A percentile compares a stretch with the other conserved stretches of the same genome.
phyloP scores from a whole-genome alignment of 768 basidiomycete genomes.

The Nidularia pulvinata region DNA sequence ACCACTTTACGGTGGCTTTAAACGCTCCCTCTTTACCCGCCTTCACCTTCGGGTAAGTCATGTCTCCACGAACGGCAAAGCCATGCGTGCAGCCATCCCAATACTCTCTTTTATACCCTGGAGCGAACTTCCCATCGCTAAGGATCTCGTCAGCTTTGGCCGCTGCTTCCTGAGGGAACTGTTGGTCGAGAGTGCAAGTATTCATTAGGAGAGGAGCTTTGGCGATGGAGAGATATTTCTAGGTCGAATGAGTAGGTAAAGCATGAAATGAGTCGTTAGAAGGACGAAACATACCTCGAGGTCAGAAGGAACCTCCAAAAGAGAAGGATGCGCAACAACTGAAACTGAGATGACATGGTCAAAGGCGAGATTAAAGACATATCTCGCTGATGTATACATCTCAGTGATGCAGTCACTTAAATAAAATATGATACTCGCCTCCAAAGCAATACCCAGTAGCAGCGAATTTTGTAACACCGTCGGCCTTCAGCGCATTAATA shows the following conservation, averaged over 20 bases:
- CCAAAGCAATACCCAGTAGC: constrained; percentile 75
- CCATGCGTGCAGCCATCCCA: constrained; percentile 31
- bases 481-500: constrained; percentile 50
- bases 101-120: constrained; percentile 10
- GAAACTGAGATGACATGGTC: constrained; percentile 47
- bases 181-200: constrained; percentile 51
- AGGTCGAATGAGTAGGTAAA: background rate
- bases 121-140: constrained; percentile 16
- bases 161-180: constrained; percentile 48
- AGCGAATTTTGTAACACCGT: constrained; percentile 58
- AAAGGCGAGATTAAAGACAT: constrained; percentile 63
- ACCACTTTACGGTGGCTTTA: constrained; percentile 47
- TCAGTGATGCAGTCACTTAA: background rate
- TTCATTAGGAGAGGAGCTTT: constrained; percentile 68
- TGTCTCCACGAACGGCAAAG: constrained; percentile 42
- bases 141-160: constrained; percentile 48
- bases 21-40: constrained; percentile 57
- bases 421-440: constrained; percentile 33
- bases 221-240: constrained; percentile 47
- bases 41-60: constrained; percentile 39
- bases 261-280: background rate
- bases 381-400: constrained; percentile 34
- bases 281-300: constrained; percentile 42
- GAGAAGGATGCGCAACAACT: constrained; percentile 60
- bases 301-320: constrained; percentile 56